These are phyloP conservation scores for Calycina marina DNA, from an alignment of 2,329 filamentous ascomycete species.

Conservation along the genomic window DNA sequence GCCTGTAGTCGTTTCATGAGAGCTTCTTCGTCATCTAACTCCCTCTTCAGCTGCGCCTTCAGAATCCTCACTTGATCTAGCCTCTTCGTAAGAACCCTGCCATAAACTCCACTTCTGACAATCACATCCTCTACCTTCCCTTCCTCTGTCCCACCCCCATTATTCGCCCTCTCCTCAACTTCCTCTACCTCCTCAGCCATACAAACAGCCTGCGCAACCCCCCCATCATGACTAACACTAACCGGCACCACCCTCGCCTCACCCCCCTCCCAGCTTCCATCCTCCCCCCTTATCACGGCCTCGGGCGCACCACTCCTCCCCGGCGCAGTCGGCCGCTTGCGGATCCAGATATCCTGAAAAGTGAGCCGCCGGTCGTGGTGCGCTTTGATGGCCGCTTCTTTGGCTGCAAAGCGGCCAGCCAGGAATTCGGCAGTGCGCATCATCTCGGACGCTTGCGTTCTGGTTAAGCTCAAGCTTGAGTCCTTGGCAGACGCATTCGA, in stretches of 20 bases:
- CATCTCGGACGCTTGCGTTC: too few species aligned
- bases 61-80: too few species aligned
- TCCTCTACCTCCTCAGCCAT: constrained; percentile 32
- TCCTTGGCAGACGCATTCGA: too few species aligned
- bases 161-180: too few species aligned
- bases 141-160: too few species aligned
- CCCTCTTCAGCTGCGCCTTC: too few species aligned
- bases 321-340: not conserved
- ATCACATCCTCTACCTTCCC: too few species aligned
- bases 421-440: not conserved
- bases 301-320: constrained; percentile 9
- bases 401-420: constrained; percentile 36
- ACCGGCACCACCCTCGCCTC: constrained; percentile 46
- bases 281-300: constrained; percentile 13
- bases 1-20: too few species aligned
- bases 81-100: too few species aligned
- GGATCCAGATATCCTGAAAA: constrained; percentile 43
- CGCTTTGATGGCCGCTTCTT: constrained; percentile 64
- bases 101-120: too few species aligned
- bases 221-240: constrained; percentile 78
- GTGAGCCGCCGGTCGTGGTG: constrained; percentile 42
- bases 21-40: too few species aligned
- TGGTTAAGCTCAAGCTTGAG: too few species aligned
- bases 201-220: constrained; percentile 63
- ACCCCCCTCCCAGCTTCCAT: constrained; percentile 19